Conservation (phyloP, 2,329 filamentous ascomycete species). For the Penicillium fuscoglaucum region DNA sequence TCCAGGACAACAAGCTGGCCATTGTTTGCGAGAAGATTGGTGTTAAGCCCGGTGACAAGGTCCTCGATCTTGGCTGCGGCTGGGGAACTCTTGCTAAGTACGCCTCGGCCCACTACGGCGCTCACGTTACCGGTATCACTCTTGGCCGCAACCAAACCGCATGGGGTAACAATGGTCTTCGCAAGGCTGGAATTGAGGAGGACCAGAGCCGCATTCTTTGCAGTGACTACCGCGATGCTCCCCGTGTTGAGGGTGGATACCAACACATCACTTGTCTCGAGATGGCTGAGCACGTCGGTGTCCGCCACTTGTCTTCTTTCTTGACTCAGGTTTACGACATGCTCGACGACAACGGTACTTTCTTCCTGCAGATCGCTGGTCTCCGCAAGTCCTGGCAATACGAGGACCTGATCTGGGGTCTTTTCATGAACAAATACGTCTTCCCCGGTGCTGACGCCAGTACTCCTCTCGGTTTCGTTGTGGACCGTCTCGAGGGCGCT, state of each 20-base stretch:
- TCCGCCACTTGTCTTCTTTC: slow-evolving; percentile 81
- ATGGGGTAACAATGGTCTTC: slow-evolving; percentile 90
- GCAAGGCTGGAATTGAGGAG: slow-evolving; percentile 77
- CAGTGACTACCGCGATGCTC: slow-evolving; percentile 96
- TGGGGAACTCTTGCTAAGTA: slow-evolving; percentile 97
- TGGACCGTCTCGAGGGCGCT: slow-evolving; percentile 79
- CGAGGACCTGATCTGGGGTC: slow-evolving; percentile 94
- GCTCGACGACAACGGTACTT: slow-evolving; percentile 93
- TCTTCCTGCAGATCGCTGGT: slow-evolving; percentile 95
- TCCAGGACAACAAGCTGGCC: slow-evolving; percentile 96
- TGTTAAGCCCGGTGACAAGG: slow-evolving; percentile 73
- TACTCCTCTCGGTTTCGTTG: slow-evolving; percentile 84
- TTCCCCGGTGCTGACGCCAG: slow-evolving; percentile 97
- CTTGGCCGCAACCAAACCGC: slow-evolving; percentile 94
- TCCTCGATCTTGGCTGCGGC: slow-evolving; percentile 95
- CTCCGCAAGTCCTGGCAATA: slow-evolving; percentile 96
- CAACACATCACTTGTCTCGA: slow-evolving; percentile 97
- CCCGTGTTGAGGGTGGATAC: slow-evolving; percentile 73
- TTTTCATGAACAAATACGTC: slow-evolving; percentile 99
- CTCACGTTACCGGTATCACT: slow-evolving; percentile 82
- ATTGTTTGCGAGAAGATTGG: slow-evolving; percentile 95
- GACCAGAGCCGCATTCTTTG: slow-evolving; percentile 89
- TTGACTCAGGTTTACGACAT: slow-evolving; percentile 86
- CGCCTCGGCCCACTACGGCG: slow-evolving; percentile 88
- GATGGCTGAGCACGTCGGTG: slow-evolving; percentile 98